Evolutionary conservation across 768 basidiomycete species (phyloP), one percentile per base, ranked within the genome.

Genomic region (Tulasnella sp.): DNA sequence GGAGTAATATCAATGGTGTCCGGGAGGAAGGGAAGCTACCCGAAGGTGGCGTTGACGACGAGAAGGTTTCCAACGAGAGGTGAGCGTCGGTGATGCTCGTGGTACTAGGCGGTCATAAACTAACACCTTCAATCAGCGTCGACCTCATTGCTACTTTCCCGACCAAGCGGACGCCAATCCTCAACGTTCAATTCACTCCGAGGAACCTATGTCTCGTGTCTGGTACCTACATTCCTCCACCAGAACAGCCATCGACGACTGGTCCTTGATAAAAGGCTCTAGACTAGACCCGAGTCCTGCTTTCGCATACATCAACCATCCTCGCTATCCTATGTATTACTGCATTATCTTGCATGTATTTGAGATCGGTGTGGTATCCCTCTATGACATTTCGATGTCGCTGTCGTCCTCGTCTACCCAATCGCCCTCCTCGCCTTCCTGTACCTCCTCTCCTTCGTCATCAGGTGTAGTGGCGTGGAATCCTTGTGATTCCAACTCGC

Each of bases 151-250:
- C 93, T 2, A 96, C 96, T 0, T 97, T 95, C 82, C 93, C 93
- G 8, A 99, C 97, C 38, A 99, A 99, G 85, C 88, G 96, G 74
- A 99, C 97, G 36, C 96, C 97, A 0, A 88, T 99, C 79, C 89
- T 89, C 34, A 92, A 96, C 80, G 91, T 96, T 12, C 94, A 97
- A 79, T 97, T 99, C 81, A 99, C 97, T 11, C 89, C 95, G 37
- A 89, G 97, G 17, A 99, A 99, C 83, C 87, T 99, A 40, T 96
- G 94, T 82, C 84, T 99, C 75, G 93, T 92, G 67, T 91, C 92
- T 22, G 97, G 97, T 6, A 86, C 86, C 58, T 91, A 90, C 81
- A 84, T 89, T 54, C 84, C 91, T 29, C 86, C 89, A 29, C 39
- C 71, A 22, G 72, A 74, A 36, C 73, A 52, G 36, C 17, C 52